These are phyloP conservation scores for Solanum paucissectum DNA, from an alignment of 257 asterid species.

Conservation along the genomic window DNA sequence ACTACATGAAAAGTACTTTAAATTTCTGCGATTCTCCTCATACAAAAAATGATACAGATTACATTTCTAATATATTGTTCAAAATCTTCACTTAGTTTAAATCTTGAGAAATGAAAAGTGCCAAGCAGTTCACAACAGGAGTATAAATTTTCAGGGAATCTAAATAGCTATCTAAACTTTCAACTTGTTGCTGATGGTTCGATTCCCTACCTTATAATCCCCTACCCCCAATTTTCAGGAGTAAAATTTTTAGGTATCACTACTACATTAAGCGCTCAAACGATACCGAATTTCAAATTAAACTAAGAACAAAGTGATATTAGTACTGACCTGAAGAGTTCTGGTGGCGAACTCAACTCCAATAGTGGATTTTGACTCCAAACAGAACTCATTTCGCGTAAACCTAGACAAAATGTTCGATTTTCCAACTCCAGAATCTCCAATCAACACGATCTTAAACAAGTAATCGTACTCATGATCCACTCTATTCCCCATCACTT, in stretches of 20 bases:
- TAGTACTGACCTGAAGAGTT: not conserved
- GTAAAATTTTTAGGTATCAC: not conserved
- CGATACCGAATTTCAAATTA: not conserved
- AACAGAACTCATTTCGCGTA: slow-evolving; percentile 1
- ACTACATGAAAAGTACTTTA: not conserved
- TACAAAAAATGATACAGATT: not conserved
- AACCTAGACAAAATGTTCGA: not conserved
- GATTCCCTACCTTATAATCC: not conserved
- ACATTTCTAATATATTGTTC: not conserved
- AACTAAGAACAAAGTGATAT: not conserved
- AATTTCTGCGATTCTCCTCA: not conserved
- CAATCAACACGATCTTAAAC: not conserved
- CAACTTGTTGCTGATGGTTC: not conserved
- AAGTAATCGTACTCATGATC: not conserved
- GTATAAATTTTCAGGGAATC: not conserved
- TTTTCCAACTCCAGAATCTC: not conserved
- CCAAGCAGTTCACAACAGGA: not conserved
- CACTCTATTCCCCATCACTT: not conserved
- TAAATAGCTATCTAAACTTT: not conserved
- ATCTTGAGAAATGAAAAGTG: not conserved
- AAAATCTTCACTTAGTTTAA: not conserved
- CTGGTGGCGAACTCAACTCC: not conserved
- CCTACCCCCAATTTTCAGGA: not conserved
- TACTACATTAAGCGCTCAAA: not conserved
- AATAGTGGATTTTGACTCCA: not conserved